phyloP scores from a whole-genome alignment of 1,139 yeast species.

The Candida sanyaensis region DNA sequence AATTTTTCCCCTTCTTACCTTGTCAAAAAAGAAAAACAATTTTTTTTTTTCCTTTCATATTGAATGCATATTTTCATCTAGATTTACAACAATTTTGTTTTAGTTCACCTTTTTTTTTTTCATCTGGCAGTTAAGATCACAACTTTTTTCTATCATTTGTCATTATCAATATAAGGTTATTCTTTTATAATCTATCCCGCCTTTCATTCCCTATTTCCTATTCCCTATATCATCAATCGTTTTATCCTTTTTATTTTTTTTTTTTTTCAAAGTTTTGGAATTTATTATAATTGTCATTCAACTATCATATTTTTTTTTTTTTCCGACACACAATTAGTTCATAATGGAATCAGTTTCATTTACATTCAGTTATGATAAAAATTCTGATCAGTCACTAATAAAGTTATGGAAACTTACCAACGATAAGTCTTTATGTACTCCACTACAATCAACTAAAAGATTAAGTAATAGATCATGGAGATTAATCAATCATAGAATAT shows the following conservation, averaged over 20 bases:
- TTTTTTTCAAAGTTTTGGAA: too few relatives aligned
- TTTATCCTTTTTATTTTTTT: too few relatives aligned
- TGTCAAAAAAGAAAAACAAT: neutral
- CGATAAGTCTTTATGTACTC: conserved; percentile 1
- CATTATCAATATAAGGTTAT: too few relatives aligned
- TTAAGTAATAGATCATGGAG: conserved; percentile 32
- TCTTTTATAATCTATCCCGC: neutral
- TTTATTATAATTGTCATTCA: neutral
- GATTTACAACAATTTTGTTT: neutral
- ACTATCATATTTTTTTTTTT: neutral
- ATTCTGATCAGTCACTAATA: conserved; percentile 17
- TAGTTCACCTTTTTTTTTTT: neutral
- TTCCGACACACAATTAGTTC: neutral
- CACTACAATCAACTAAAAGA: conserved; percentile 16
- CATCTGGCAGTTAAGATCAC: neutral
- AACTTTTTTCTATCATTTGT: neutral
- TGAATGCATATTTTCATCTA: conserved; percentile 1
- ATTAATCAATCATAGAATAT: conserved; percentile 18
- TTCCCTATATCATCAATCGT: neutral
- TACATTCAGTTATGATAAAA: conserved; percentile 13
- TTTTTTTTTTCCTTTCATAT: neutral
- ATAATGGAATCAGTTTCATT: conserved; percentile 5
- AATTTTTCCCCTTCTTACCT: too few relatives aligned
- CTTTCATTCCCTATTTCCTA: neutral
- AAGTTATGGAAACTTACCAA: conserved; percentile 23